Conservation (phyloP, 257 asterid species). For the Linderniella brevidens region DNA sequence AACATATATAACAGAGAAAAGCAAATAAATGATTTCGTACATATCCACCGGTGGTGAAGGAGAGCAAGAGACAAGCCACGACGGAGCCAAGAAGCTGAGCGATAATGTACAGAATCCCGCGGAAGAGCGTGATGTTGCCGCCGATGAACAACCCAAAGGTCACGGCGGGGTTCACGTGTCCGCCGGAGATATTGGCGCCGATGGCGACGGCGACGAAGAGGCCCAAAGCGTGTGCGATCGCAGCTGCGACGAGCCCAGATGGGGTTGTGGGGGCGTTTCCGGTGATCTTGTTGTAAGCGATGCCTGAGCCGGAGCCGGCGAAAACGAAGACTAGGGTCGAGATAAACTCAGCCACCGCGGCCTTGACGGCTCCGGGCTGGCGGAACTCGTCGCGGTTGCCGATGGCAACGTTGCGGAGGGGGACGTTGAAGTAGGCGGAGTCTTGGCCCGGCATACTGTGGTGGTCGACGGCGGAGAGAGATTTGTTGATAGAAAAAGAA, state of each 20-base stretch:
- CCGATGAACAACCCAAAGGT: conserved; percentile 68
- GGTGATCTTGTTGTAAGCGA: conserved; percentile 18
- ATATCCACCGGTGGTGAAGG: conserved; percentile 41
- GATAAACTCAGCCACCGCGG: conserved; percentile 21
- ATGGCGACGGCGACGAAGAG: conserved; percentile 63
- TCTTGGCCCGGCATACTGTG: conserved; percentile 9
- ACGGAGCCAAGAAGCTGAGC: conserved; percentile 56
- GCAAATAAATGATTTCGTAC: conserved; percentile 15
- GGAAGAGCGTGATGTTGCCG: conserved; percentile 55
- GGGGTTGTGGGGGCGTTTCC: conserved; percentile 9
- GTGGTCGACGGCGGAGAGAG: not conserved
- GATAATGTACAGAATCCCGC: conserved; percentile 60
- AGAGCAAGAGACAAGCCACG: conserved; percentile 49
- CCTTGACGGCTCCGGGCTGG: conserved; percentile 12
- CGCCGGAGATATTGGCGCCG: conserved; percentile 68
- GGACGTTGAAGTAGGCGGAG: conserved; percentile 8
- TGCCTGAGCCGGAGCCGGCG: conserved; percentile 22
- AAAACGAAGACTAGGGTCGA: conserved; percentile 18
- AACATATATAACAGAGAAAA: not conserved
- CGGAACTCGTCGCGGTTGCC: conserved; percentile 18
- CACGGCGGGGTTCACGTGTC: conserved; percentile 73
- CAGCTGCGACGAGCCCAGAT: conserved; percentile 53
- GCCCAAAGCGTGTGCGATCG: conserved; percentile 65
- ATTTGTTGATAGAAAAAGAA: no score
- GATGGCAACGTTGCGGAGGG: conserved; percentile 10